phyloP scores from a whole-genome alignment of 2,329 filamentous ascomycete genomes.

The Trichoderma koningii region DNA sequence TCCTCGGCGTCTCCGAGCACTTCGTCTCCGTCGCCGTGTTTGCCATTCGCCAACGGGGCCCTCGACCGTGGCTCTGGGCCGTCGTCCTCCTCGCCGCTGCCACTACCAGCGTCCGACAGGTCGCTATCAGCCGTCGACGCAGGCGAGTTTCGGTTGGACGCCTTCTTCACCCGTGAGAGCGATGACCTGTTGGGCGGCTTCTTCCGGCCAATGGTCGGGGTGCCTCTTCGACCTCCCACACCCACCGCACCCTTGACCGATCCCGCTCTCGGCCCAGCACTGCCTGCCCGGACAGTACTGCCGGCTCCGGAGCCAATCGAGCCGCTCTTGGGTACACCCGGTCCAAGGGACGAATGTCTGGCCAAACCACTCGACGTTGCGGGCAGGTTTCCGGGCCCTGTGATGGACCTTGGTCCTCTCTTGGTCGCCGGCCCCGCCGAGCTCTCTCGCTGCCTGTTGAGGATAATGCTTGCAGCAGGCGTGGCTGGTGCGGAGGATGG shows the following conservation, averaged over 20 bases:
- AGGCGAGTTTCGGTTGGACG: conserved; percentile 59
- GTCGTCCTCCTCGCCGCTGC: conserved; percentile 56
- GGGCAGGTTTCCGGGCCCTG: conserved; percentile 50
- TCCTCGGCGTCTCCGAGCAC: conserved; percentile 57
- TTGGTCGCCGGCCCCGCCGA: conserved; percentile 63
- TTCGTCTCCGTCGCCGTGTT: conserved; percentile 50
- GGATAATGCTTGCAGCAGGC: conserved; percentile 61
- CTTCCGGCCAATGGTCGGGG: conserved; percentile 51
- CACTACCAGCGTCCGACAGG: conserved; percentile 63
- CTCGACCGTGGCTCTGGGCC: conserved; percentile 39
- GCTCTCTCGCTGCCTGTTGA: conserved; percentile 59
- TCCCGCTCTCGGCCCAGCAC: conserved; percentile 58
- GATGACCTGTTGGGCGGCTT: conserved; percentile 60
- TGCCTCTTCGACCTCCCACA: conserved; percentile 51
- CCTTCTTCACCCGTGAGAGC: conserved; percentile 63
- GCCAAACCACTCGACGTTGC: conserved; percentile 60
- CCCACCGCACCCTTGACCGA: conserved; percentile 48
- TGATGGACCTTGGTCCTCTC: conserved; percentile 53
- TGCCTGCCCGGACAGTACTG: conserved; percentile 54
- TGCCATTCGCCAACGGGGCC: conserved; percentile 41
- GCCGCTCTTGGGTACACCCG: conserved; percentile 59
- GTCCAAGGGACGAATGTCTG: conserved; percentile 63
- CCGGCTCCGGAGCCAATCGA: conserved; percentile 34
- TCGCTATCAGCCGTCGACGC: conserved; percentile 66
- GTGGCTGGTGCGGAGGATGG: conserved; percentile 61